Conservation (phyloP, 768 basidiomycete genomes). For the Boletus pseudo-olivaceus region DNA sequence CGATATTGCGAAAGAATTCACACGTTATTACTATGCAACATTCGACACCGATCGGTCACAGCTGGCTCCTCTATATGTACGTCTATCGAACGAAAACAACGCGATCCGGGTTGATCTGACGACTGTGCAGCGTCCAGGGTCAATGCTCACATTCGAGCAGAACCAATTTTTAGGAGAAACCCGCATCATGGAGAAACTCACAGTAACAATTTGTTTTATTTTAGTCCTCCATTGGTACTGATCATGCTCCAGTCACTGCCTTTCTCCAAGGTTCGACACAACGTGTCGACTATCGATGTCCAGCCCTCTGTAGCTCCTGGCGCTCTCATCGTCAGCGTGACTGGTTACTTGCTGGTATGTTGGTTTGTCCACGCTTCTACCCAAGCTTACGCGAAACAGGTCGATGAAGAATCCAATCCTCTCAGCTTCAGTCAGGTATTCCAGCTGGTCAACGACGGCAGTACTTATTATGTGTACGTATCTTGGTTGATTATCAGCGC, state of each 20-base stretch:
- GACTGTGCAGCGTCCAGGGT: constrained; percentile 57
- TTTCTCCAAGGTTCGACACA: constrained; percentile 79
- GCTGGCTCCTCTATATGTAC: constrained; percentile 73
- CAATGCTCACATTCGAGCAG: constrained; percentile 87
- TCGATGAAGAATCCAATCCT: constrained; percentile 78
- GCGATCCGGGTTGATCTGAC: constrained; percentile 30
- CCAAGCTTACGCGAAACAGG: constrained; percentile 39
- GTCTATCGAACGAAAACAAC: constrained; percentile 28
- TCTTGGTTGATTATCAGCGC: background rate
- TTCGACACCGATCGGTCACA: constrained; percentile 63
- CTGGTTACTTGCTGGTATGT: constrained; percentile 76
- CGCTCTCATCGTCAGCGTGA: constrained; percentile 77
- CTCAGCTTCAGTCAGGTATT: constrained; percentile 91
- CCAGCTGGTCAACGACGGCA: constrained; percentile 77
- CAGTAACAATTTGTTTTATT: constrained; percentile 38
- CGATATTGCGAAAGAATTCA: constrained; percentile 73
- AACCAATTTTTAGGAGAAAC: constrained; percentile 49
- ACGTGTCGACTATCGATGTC: constrained; percentile 77
- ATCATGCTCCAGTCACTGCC: constrained; percentile 55
- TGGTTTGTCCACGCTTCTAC: background rate
- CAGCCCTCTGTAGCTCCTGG: constrained; percentile 70
- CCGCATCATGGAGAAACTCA: constrained; percentile 69
- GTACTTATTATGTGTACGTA: constrained; percentile 81
- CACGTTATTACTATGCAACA: constrained; percentile 75
- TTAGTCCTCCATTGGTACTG: background rate